Conservation (phyloP, 306 rosid genomes). For the Trichosanthes cucumerina region DNA sequence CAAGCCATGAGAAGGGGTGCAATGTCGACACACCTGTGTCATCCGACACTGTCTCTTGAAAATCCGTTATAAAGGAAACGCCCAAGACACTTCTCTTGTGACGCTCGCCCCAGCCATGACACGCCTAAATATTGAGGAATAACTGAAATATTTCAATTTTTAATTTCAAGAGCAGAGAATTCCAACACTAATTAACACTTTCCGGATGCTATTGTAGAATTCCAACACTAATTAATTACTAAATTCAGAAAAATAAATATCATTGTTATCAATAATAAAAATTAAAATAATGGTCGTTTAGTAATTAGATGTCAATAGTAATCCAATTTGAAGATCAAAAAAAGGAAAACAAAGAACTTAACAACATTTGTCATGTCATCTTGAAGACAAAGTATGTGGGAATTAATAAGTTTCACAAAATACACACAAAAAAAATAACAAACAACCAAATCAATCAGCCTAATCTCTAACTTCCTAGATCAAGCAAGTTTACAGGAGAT, state of each 20-base stretch:
- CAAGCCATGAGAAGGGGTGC: too few species aligned
- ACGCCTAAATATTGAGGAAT: too few species aligned
- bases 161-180: not conserved
- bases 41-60: too few species aligned
- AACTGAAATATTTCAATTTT: not conserved
- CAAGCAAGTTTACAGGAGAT: conserved; percentile 1
- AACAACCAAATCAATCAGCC: not conserved
- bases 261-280: not conserved
- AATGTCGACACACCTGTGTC: too few species aligned
- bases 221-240: not conserved
- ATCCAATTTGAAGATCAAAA: not conserved
- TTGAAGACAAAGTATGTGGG: not conserved
- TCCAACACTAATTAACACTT: not conserved
- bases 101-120: too few species aligned
- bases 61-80: too few species aligned
- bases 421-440: not conserved
- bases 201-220: not conserved
- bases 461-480: conserved; percentile 6
- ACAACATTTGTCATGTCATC: not conserved
- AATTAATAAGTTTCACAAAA: not conserved
- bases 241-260: too few species aligned
- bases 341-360: not conserved
- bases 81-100: too few species aligned
- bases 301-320: not conserved
- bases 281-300: not conserved